Evolutionary conservation across 116 monocot species (phyloP), one percentile per base, ranked within the genome.

Genomic region (Thalassia testudinum): DNA sequence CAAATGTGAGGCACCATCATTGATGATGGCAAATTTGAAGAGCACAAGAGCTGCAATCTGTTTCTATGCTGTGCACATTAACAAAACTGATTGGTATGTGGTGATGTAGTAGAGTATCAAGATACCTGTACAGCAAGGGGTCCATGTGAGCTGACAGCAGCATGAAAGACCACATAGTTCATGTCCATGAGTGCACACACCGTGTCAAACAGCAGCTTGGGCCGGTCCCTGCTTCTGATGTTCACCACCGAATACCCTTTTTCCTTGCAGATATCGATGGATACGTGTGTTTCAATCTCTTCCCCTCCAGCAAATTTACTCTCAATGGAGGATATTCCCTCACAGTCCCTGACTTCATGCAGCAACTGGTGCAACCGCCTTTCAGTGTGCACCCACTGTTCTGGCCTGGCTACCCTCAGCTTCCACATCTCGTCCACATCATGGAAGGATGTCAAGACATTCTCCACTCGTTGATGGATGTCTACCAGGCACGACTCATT

Each of bases 281-380:
- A 38, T 38, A 34, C 16, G 27, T 5, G 10, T 26, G 8, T 17
- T 38, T 24, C 21, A 0, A 18, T 4, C 15, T 24, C 18, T 28
- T 34, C 0, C 1, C 56, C 12, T 24, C 30, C 10, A 53, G 29
- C 52, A 24, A 24, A 54, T 30, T 12, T 42, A 45, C 21, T 61
- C 61, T 19, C 20, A 34, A 7, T 13, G 5, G 38, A 38, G 5
- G 38, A 8, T 24, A 19, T 30, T 75, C 79, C 50, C 70, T 70
- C 60, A 73, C 77, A n/a, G n/a, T n/a, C n/a, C 15, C 54, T 5
- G 47, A 77, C 74, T 50, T 77, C 71, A 2, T 42, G 59, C 78
- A 83, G 72, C 42, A 84, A 51, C 70, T 81, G 86, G 69, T 86
- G 86, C 23, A 86, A 66, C 22, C 78, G 60, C 8, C 86, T 59